Evolutionary conservation across 768 basidiomycete species (phyloP).

Genomic region (Ramaria sp.): DNA sequence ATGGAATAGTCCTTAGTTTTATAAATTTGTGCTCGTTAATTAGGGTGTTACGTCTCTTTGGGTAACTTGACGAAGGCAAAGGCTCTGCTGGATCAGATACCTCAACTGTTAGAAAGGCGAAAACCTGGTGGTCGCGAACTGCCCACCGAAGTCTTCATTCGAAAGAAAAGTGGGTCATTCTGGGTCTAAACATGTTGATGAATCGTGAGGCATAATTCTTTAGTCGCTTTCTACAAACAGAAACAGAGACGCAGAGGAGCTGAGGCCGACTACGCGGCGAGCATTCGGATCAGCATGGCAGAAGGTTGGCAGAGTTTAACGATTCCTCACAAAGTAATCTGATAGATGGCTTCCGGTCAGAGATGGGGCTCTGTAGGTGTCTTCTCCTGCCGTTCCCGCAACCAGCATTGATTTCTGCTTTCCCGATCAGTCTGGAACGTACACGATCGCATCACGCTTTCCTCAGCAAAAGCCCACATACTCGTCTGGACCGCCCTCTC

Average conservation of each 20-base stretch:
- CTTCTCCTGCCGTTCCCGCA: background rate
- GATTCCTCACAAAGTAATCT: background rate
- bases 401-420: background rate
- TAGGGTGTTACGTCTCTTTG: slow-evolving; percentile 53
- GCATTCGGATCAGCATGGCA: slow-evolving; percentile 55
- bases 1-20: background rate
- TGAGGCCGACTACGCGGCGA: slow-evolving; percentile 37
- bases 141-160: slow-evolving; percentile 67
- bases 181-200: background rate
- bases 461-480: slow-evolving; percentile 49
- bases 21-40: background rate
- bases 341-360: slow-evolving; percentile 23
- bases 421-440: slow-evolving; percentile 60
- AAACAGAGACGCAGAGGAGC: slow-evolving; percentile 50
- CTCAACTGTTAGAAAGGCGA: slow-evolving; percentile 43
- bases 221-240: slow-evolving; percentile 66
- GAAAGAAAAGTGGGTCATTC: slow-evolving; percentile 52
- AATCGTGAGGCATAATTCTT: background rate
- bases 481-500: slow-evolving; percentile 37
- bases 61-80: slow-evolving; percentile 49
- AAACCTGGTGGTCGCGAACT: slow-evolving; percentile 58
- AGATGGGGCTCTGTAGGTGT: slow-evolving; percentile 57
- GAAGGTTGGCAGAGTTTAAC: slow-evolving; percentile 36
- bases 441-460: slow-evolving; percentile 45
- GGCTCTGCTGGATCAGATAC: slow-evolving; percentile 49